Percentiles rank a stretch among this genome's conserved stretches.
These are phyloP conservation scores for Pichia sp. DNA, from an alignment of 1,139 yeast genomes.

Conservation along the genomic window DNA sequence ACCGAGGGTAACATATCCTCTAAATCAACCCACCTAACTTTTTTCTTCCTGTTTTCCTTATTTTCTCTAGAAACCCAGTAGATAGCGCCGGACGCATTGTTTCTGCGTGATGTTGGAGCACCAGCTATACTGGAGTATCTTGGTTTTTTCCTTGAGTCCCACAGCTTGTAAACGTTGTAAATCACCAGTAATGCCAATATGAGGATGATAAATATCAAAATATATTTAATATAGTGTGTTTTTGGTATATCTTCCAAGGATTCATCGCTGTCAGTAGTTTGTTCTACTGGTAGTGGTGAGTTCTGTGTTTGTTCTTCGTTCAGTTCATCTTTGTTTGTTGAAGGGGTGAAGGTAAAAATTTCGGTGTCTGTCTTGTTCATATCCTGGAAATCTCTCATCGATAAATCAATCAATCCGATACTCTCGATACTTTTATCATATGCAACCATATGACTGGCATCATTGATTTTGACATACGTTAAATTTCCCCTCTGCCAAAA, in stretches of 20 bases:
- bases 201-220: too few species aligned
- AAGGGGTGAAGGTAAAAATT: not conserved
- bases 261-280: not conserved
- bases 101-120: not conserved
- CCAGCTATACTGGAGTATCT: not conserved
- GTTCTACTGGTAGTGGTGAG: not conserved
- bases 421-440: constrained; percentile 67
- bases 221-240: too few species aligned
- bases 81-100: not conserved
- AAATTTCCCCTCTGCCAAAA: constrained; percentile 56
- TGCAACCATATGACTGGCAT: constrained; percentile 94
- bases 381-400: constrained; percentile 1
- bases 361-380: not conserved
- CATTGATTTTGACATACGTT: constrained; percentile 64
- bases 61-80: not conserved
- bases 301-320: not conserved
- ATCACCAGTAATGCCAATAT: not conserved
- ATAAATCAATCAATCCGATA: constrained; percentile 57
- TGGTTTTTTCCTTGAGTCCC: not conserved
- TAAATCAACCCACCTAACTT: constrained; percentile 52
- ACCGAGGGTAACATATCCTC: constrained; percentile 1
- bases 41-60: constrained; percentile 26
- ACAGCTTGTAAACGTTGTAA: too few species aligned
- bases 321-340: not conserved
- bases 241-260: too few species aligned